A percentile compares a stretch with the other conserved stretches of the same genome.
Conservation (phyloP, 2,329 filamentous ascomycete species). For the Lecanicillium sp. region DNA sequence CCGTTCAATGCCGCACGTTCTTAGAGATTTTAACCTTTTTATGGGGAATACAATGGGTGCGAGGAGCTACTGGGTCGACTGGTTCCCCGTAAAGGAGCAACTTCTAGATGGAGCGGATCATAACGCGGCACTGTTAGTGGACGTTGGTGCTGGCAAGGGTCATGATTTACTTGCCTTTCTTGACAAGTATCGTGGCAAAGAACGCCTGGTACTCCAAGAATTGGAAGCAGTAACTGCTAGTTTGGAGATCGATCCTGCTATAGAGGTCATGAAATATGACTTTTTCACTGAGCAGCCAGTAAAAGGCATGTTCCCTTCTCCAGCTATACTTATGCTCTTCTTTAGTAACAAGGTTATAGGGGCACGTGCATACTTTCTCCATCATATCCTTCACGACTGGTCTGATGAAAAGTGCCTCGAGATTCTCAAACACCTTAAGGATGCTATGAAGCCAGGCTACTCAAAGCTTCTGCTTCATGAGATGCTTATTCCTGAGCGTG, state of each 20-base stretch:
- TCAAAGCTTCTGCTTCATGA: constrained; percentile 23
- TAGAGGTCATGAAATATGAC: constrained; percentile 25
- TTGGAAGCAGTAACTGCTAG: constrained; percentile 13
- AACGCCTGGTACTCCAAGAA: constrained; percentile 21
- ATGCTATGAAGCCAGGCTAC: constrained; percentile 18
- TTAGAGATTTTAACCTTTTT: neutral
- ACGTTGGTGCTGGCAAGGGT: constrained; percentile 21
- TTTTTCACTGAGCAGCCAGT: too few relatives aligned
- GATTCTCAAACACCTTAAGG: constrained; percentile 12
- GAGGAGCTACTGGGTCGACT: constrained; percentile 7
- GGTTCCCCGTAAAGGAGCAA: constrained; percentile 17
- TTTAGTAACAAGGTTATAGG: constrained; percentile 24
- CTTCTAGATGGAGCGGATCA: constrained; percentile 16
- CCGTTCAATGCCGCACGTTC: neutral
- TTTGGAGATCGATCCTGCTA: constrained; percentile 12
- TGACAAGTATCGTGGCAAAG: constrained; percentile 13
- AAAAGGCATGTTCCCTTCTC: too few relatives aligned
- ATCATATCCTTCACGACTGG: constrained; percentile 18
- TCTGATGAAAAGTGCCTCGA: constrained; percentile 12
- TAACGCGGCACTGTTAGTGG: constrained; percentile 17
- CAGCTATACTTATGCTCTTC: too few relatives aligned
- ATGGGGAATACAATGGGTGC: neutral
- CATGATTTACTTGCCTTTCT: constrained; percentile 20
- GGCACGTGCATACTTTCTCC: constrained; percentile 17
- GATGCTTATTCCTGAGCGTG: constrained; percentile 13